A percentile compares a stretch with the other conserved stretches of the same genome.
Evolutionary conservation across 2,329 filamentous ascomycete species (phyloP).

Genomic region (Microcyclosporella mali): DNA sequence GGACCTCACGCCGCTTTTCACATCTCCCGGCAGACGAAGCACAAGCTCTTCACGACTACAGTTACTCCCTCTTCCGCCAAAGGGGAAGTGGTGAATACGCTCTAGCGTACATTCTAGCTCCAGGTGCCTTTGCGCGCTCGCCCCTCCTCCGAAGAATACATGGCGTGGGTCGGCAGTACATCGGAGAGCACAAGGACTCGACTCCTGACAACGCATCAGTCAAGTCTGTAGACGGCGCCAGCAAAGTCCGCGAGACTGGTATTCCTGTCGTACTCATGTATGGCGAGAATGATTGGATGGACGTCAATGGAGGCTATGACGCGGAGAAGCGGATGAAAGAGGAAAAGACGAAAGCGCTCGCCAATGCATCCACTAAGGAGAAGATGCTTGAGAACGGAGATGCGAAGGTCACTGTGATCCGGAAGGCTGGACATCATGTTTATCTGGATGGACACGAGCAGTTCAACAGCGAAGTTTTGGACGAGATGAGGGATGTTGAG

Average conservation of each 20-base stretch:
- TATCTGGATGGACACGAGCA: constrained; percentile 66
- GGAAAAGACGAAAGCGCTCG: constrained; percentile 55
- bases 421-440: constrained; percentile 64
- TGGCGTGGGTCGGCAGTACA: constrained; percentile 69
- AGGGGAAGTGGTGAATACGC: constrained; percentile 91
- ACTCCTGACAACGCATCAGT: constrained; percentile 22
- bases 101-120: constrained; percentile 84
- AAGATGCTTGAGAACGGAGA: constrained; percentile 66
- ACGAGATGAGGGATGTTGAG: constrained; percentile 61
- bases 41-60: constrained; percentile 82
- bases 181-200: constrained; percentile 29
- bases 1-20: constrained; percentile 88
- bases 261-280: constrained; percentile 86
- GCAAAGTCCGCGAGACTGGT: constrained; percentile 56
- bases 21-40: constrained; percentile 76
- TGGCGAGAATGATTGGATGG: constrained; percentile 98
- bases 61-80: constrained; percentile 89
- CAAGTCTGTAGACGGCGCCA: constrained; percentile 55
- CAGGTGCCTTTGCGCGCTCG: constrained; percentile 82
- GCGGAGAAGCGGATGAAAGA: constrained; percentile 72
- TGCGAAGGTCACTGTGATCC: constrained; percentile 74
- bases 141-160: constrained; percentile 85
- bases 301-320: constrained; percentile 75
- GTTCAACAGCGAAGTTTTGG: constrained; percentile 59
- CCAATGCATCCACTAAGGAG: constrained; percentile 59